A percentile compares a stretch with the other conserved stretches of the same genome.
Conservation (phyloP, 768 basidiomycete genomes). For the Pulveroboletus sp. region DNA sequence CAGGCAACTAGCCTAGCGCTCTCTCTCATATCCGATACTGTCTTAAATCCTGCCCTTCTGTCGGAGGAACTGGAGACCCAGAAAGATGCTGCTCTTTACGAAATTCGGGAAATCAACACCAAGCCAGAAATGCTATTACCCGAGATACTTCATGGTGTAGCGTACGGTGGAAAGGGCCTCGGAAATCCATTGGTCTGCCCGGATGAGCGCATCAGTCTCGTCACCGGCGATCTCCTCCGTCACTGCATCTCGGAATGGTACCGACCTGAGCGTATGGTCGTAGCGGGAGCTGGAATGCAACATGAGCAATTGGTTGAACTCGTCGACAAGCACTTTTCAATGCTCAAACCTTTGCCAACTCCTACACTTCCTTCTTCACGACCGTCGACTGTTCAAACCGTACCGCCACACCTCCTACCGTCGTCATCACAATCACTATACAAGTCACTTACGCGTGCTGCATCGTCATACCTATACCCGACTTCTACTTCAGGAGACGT, state of each 20-base stretch:
- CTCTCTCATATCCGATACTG: conserved; percentile 88
- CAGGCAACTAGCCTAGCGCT: conserved; percentile 76
- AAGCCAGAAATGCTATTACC: conserved; percentile 95
- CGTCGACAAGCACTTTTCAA: conserved; percentile 78
- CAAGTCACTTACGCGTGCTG: conserved; percentile 72
- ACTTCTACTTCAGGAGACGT: conserved; percentile 15
- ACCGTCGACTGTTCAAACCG: conserved; percentile 29
- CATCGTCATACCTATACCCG: conserved; percentile 65
- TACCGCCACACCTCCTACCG: conserved; percentile 57
- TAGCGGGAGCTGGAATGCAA: conserved; percentile 89
- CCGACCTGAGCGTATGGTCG: conserved; percentile 89
- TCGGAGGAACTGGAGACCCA: conserved; percentile 79
- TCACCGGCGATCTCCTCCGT: conserved; percentile 59
- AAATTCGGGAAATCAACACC: conserved; percentile 77
- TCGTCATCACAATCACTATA: conserved; percentile 49
- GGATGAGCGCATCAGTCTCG: conserved; percentile 67
- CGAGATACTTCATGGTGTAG: conserved; percentile 83
- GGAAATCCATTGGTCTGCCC: conserved; percentile 93
- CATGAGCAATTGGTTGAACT: conserved; percentile 88
- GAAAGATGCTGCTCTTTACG: conserved; percentile 84
- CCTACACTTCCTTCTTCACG: conserved; percentile 24
- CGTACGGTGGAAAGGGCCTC: conserved; percentile 69
- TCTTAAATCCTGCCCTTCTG: conserved; percentile 70
- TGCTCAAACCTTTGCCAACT: conserved; percentile 40
- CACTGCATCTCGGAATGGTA: conserved; percentile 78